Base-by-base conservation (phyloP, 345 rosid genomes). In the Salix viminalis region DNA sequence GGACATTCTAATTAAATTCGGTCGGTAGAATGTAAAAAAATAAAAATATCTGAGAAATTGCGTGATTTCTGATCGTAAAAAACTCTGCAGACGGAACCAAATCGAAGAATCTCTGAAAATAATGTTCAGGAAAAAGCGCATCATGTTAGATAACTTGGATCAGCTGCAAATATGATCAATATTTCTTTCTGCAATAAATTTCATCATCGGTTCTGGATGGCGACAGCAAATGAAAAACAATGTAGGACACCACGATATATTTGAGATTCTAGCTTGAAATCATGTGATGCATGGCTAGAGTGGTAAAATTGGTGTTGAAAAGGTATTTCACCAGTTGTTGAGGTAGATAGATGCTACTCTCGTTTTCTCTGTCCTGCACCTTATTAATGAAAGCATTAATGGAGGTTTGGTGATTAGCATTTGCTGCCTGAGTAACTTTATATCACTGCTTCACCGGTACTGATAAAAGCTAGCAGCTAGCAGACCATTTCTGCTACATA, bases 401-500 rank as follows among this genome's bases (percentile, higher is more conserved):
- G 76, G 58, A 28, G 76, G 76, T 73, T 64, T 26, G 76, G 76
- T 73, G 44, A 14, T 56, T 28, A 32, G 24, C 21, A 56, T 15
- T 56, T 23, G 41, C 69, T 14, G 23, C 26, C 66, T 0, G 28
- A 1, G 18, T 34, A 54, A 21, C 65, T 14, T 15, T 12, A 14
- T 65, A 23, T 46, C 28, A 26, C 58, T 24, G 13, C 58, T 6
- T 54, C n/a, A 32, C 28, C 44, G 34, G 11, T 19, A 30, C 42
- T 18, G 28, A 0, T 13, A 14, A 36, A 2, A 16, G 58, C 58
- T 19, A 52, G 8, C 66, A 16, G 58, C 58, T 19, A 52, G n/a
- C 66, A 62, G 34, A 62, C 66, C 28, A 62, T 36, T 4, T 64
- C 21, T 16, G 34, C 16, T 56, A n/a, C 58, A 12, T 9, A 19